Base-by-base conservation (phyloP, 2,329 filamentous ascomycete species). In the Epichloe sp. region DNA sequence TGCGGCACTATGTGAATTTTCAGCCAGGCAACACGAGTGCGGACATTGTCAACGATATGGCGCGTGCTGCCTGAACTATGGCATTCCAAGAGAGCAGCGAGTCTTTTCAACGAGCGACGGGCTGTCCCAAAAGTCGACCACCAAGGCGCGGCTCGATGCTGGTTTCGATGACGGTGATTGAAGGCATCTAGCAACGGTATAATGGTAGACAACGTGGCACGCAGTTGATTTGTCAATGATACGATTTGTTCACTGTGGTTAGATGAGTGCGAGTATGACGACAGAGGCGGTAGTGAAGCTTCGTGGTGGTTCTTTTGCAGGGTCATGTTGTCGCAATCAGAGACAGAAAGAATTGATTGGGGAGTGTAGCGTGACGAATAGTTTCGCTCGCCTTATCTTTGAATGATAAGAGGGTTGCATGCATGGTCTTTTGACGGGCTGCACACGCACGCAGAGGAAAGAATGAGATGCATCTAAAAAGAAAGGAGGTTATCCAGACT, bases 81-180 rank as follows among this genome's bases (percentile, higher is more conserved):
- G 12, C 21, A 34, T 17, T 37, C 26, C 26, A 51, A 50, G 14
- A 56, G 62, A 23, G 64, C 64, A 15, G 58, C 53, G 1, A 95
- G 69, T 50, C 76, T 75, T 8, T 69, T 68, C 8, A 85, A 65
- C 52, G 81, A 75, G 45, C 86, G 84, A 37, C 87, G 81, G 56
- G 96, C 75, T 56, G 84, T 76, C 49, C 77, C 77, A 54, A 96
- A 80, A 59, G 81, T 79, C 15, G 70, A 64, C 80, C 86, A 97
- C 91, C 91, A 98, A 62, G 81, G 79, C 34, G 83, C 78, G 55
- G 78, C 75, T 51, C 82, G 82, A 67, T 97, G 91, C 70, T 97
- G 91, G 70, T 96, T 97, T 63, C 83, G 84, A 72, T 96, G 93
- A 60, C 89, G 87, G 64, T 88, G 82, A 66, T 83, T 79, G 60